Evolutionary conservation across 1,284 basidiomycete genomes (phyloP), one percentile per base, ranked within the genome.

Genomic region (Cerrena zonata): DNA sequence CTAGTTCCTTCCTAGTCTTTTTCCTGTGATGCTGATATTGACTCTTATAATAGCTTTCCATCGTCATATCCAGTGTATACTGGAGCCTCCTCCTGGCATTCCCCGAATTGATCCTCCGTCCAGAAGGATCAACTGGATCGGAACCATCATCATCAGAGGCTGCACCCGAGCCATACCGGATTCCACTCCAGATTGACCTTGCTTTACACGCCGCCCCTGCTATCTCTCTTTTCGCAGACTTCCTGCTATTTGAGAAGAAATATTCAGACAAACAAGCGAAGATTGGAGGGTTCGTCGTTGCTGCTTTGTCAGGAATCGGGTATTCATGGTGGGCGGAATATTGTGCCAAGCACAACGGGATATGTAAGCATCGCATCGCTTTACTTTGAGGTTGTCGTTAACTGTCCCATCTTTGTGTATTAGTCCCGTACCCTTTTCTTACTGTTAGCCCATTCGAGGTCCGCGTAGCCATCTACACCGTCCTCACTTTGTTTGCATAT

Each of bases 401-500:
- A n/a, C n/a, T n/a, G n/a, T n/a, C n/a, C n/a, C n/a, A 43, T n/a
- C 36, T 34, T 25, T 52, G 30, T 23, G 52, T 25, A 22, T 3
- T 53, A 88, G 85, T 90, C 67, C 87, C 89, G 18, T 91, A 91
- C 66, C 89, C 89, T 0, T 91, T 91, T 71, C 71, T 92, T 52
- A 86, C 80, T 0, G 60, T 82, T 24, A 83, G 76, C 60, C 67
- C 77, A 0, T 69, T 80, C 13, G 59, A 66, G 5, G 66, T 74
- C 26, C 77, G 89, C 15, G 54, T 82, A n/a, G 66, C 61, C 18
- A 87, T 90, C 24, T 92, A 91, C 65, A 58, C 61, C 5, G 74
- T 69, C 2, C 75, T 77, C 0, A 74, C 76, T 0, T 48, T 66
- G 0, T 68, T 87, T 27, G 82, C 84, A 3, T 70, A 80, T 30